Percentiles rank a stretch among this genome's conserved stretches.
Conservation (phyloP, 2,329 filamentous ascomycete genomes). For the Clathrospora elynae region DNA sequence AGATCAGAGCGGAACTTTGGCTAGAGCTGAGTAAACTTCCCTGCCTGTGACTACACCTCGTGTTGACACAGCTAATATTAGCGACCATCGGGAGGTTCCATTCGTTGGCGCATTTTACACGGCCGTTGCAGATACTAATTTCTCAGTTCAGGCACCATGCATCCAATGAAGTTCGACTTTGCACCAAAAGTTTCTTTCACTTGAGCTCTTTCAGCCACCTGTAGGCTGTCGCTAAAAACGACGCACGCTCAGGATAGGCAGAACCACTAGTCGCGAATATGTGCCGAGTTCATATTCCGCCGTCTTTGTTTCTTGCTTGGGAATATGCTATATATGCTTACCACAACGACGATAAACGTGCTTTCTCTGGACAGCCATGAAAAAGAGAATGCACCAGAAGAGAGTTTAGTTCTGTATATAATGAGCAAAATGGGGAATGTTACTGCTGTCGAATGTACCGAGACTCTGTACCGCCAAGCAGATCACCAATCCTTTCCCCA, state of each 20-base stretch:
- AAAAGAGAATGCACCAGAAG: constrained; percentile 20
- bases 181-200: constrained; percentile 19
- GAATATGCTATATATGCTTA: constrained; percentile 43
- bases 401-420: constrained; percentile 16
- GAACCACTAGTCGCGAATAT: constrained; percentile 19
- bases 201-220: constrained; percentile 8
- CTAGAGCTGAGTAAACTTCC: constrained; percentile 42
- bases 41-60: constrained; percentile 26
- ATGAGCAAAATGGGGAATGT: background rate
- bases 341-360: constrained; percentile 28
- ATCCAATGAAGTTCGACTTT: constrained; percentile 16
- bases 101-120: constrained; percentile 24
- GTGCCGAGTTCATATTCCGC: constrained; percentile 19
- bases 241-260: constrained; percentile 9
- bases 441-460: background rate
- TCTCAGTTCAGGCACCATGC: constrained; percentile 9
- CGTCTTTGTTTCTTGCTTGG: constrained; percentile 14
- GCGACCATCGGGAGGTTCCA: constrained; percentile 24
- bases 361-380: constrained; percentile 5
- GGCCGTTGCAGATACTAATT: constrained; percentile 19
- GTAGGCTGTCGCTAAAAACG: constrained; percentile 15
- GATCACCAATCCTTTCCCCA: background rate
- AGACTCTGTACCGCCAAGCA: background rate
- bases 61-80: constrained; percentile 44
- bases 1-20: constrained; percentile 24